phyloP scores from a whole-genome alignment of 1,139 yeast species.

The Cylindricascospora bacillispora region DNA sequence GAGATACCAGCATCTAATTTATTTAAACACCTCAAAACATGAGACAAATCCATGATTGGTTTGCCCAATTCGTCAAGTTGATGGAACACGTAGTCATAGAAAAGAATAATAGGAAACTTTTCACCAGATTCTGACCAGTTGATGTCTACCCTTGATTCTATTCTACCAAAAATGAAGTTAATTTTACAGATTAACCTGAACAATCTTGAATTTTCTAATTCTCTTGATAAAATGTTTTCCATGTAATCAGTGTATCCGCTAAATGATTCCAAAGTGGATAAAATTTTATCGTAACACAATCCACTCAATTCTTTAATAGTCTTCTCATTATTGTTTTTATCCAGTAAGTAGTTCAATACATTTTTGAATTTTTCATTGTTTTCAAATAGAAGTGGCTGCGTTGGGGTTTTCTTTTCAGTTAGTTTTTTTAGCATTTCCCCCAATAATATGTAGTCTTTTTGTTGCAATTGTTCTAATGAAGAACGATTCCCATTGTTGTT shows the following conservation, averaged over 20 bases:
- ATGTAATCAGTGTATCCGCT: slow-evolving; percentile 37
- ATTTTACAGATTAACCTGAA: slow-evolving; percentile 74
- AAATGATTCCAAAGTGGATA: not conserved
- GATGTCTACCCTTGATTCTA: slow-evolving; percentile 43
- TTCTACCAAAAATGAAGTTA: slow-evolving; percentile 65
- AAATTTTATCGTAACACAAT: slow-evolving; percentile 22
- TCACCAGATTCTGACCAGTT: slow-evolving; percentile 71
- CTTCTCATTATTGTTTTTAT: slow-evolving; percentile 22
- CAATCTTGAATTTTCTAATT: slow-evolving; percentile 78
- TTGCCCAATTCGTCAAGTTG: slow-evolving; percentile 67
- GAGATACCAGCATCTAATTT: slow-evolving; percentile 89
- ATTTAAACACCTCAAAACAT: slow-evolving; percentile 66
- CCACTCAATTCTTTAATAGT: slow-evolving; percentile 13
- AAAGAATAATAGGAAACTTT: slow-evolving; percentile 60
- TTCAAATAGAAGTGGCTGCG: slow-evolving; percentile 5
- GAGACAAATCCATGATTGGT: slow-evolving; percentile 71
- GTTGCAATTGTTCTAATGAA: slow-evolving; percentile 30
- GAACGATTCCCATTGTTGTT: slow-evolving; percentile 8
- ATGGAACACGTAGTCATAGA: slow-evolving; percentile 77
- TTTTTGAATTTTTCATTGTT: slow-evolving; percentile 25
- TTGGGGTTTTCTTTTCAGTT: slow-evolving; percentile 28
- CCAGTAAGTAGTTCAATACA: slow-evolving; percentile 27
- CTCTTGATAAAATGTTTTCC: slow-evolving; percentile 56
- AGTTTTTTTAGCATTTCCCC: slow-evolving; percentile 51
- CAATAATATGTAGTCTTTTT: slow-evolving; percentile 39